Percentiles rank a stretch among this genome's conserved stretches.
These are phyloP conservation scores for Tolypocladium cylindrosporum DNA, from an alignment of 2,329 filamentous ascomycete genomes.

Conservation along the genomic window DNA sequence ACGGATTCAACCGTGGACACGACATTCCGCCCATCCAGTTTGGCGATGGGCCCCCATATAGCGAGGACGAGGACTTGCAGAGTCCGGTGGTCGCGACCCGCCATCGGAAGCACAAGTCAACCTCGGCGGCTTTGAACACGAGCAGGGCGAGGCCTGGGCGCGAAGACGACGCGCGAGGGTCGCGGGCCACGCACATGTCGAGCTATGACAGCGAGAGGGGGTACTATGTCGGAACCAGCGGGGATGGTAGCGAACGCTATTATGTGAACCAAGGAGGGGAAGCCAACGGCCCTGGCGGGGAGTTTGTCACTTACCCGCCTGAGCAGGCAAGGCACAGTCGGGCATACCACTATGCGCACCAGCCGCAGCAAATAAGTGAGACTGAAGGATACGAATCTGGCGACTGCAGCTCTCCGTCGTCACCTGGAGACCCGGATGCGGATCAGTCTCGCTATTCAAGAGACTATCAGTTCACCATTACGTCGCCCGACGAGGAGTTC, in stretches of 20 bases:
- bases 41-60: slow-evolving; percentile 83
- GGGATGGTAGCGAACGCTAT: slow-evolving; percentile 64
- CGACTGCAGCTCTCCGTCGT: slow-evolving; percentile 47
- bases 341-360: slow-evolving; percentile 31
- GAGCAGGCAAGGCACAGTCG: slow-evolving; percentile 51
- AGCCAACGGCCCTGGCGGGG: slow-evolving; percentile 66
- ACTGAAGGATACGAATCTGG: slow-evolving; percentile 49
- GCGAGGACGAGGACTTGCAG: slow-evolving; percentile 89
- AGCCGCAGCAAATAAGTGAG: slow-evolving; percentile 36
- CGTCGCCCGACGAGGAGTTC: slow-evolving; percentile 93
- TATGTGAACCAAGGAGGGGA: slow-evolving; percentile 62
- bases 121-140: slow-evolving; percentile 36
- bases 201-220: slow-evolving; percentile 52
- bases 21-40: slow-evolving; percentile 77
- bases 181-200: slow-evolving; percentile 33
- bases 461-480: slow-evolving; percentile 92
- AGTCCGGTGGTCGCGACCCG: slow-evolving; percentile 80
- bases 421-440: slow-evolving; percentile 46
- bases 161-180: slow-evolving; percentile 27
- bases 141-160: slow-evolving; percentile 36
- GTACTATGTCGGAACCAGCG: slow-evolving; percentile 56
- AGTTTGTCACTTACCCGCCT: slow-evolving; percentile 69
- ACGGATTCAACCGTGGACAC: slow-evolving; percentile 50
- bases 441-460: slow-evolving; percentile 76
- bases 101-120: slow-evolving; percentile 78